Conservation (phyloP, 495 filamentous ascomycete species). For the Aspergillus taichungensis region DNA sequence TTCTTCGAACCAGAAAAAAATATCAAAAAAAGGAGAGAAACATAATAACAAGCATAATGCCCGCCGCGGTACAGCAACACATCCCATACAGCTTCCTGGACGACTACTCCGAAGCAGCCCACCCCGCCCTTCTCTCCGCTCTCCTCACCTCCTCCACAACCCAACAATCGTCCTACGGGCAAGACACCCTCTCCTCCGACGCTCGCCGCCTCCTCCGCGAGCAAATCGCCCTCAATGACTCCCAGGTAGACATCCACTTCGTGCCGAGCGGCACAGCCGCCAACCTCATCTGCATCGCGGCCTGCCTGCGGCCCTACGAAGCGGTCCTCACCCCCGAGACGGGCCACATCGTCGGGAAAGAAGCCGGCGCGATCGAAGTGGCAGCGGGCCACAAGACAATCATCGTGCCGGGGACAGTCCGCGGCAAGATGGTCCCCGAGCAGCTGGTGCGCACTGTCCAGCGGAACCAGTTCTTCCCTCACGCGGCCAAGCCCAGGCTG, state of each 20-base stretch:
- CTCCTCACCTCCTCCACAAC: constrained; percentile 29
- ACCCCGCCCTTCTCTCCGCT: constrained; percentile 34
- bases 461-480: constrained; percentile 35
- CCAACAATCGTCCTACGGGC: constrained; percentile 35
- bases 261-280: constrained; percentile 37
- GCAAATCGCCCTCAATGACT: constrained; percentile 20
- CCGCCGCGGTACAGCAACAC: background rate
- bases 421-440: constrained; percentile 32
- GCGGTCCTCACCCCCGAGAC: constrained; percentile 34
- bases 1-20: no score
- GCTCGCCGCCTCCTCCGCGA: constrained; percentile 26
- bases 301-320: constrained; percentile 35
- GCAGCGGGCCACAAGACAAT: constrained; percentile 41
- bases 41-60: no score
- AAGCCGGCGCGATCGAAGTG: constrained; percentile 37
- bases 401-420: constrained; percentile 21
- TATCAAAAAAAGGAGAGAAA: no score
- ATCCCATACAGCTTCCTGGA: constrained; percentile 34
- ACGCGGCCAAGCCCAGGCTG: constrained; percentile 35
- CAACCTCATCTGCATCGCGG: constrained; percentile 37
- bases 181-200: constrained; percentile 24
- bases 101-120: constrained; percentile 40
- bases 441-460: constrained; percentile 27
- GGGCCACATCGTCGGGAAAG: constrained; percentile 35
- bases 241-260: constrained; percentile 36